These are phyloP conservation scores for Diaporthe ilicicola DNA, from an alignment of 2,329 filamentous ascomycete species.

Conservation along the genomic window DNA sequence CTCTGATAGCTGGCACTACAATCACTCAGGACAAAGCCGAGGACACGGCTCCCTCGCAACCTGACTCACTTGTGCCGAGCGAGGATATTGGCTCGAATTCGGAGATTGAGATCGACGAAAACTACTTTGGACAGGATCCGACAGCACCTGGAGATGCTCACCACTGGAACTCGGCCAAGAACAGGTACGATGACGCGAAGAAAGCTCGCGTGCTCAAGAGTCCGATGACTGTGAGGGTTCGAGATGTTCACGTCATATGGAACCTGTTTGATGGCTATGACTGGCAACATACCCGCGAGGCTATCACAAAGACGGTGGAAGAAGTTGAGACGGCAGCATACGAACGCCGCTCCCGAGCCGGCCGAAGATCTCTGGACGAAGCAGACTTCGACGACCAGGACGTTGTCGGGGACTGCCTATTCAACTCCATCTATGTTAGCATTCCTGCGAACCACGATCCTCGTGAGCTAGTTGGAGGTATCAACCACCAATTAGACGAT, in stretches of 20 bases:
- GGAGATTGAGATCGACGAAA: conserved; percentile 67
- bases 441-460: conserved; percentile 89
- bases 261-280: conserved; percentile 98
- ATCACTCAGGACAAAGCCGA: conserved; percentile 45
- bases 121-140: conserved; percentile 76
- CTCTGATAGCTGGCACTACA: conserved; percentile 51
- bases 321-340: conserved; percentile 85
- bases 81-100: conserved; percentile 23
- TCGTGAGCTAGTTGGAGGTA: conserved; percentile 79
- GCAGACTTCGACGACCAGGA: conserved; percentile 80
- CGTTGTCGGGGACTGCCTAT: conserved; percentile 92
- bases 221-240: conserved; percentile 79
- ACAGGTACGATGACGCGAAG: conserved; percentile 75
- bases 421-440: conserved; percentile 98
- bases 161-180: conserved; percentile 81
- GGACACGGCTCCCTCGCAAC: not conserved
- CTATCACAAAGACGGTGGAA: conserved; percentile 87
- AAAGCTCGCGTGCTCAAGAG: conserved; percentile 68
- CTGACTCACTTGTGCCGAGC: conserved; percentile 10
- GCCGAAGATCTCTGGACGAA: conserved; percentile 62
- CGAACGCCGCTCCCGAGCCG: conserved; percentile 71
- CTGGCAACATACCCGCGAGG: conserved; percentile 87
- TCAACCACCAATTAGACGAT: conserved; percentile 91
- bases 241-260: conserved; percentile 95
- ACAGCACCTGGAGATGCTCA: conserved; percentile 73